Base-by-base conservation (phyloP, 2,329 filamentous ascomycete species). In the Xylariaceae sp. region DNA sequence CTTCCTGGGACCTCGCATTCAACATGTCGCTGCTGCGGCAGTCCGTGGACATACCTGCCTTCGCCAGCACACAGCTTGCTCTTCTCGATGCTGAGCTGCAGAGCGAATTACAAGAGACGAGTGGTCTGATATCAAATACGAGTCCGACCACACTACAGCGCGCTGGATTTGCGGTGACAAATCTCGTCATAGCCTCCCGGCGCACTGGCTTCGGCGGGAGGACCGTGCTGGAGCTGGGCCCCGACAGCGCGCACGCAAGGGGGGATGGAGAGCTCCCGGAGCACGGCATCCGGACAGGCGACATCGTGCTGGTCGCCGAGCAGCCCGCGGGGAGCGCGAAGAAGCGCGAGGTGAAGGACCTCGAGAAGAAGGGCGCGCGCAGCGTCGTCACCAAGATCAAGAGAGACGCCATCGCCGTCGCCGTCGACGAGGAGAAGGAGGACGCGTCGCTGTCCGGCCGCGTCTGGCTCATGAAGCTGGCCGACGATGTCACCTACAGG, bases 191-290 rank as follows among this genome's bases (percentile, higher is more conserved):
- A 21, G 67, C 72, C 9, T 80, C 83, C 13, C 83, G 84, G 53
- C 80, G 89, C 19, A 98, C 92, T 0, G 92, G 92, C 0, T 68
- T 95, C 23, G 92, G 89, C 12, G 92, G 92, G n/a, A 84, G 87
- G 44, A 87, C 85, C 0, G 82, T 98, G 2, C 65, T 95, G 3
- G 89, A 95, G 57, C 76, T 98, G 2, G 63, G 64, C 12, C 66
- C 77, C 0, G 90, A 95, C 51, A 62, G 75, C n/a, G 83, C 87
- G 1, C 72, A 81, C 2, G 68, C 40, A 18, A 39, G 44, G 5
- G 42, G 45, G 11, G 36, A 51, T 14, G 59, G 65, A 1, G 75
- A 77, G 42, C 63, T 90, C 14, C 79, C 80, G 1, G 80, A 86
- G 53, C 84, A 90, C 64, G 83, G 83, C 17, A 64, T 92, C 32